These are phyloP conservation scores for Trebouxia gelatinosa DNA, from an alignment of 163 green algal genomes.

Conservation along the genomic window DNA sequence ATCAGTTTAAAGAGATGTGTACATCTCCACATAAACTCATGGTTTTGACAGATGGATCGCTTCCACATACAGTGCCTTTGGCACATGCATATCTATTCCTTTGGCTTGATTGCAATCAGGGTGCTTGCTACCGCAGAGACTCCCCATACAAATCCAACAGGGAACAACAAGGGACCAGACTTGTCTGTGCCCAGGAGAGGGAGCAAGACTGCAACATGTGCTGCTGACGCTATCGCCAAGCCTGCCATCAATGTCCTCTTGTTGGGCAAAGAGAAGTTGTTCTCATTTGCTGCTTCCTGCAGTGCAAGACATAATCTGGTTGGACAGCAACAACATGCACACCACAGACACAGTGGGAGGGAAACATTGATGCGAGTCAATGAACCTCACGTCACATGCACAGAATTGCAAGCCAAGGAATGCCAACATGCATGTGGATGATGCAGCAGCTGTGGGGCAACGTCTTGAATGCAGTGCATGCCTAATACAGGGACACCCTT, in stretches of 20 bases:
- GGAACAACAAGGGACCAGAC: slow-evolving; percentile 11
- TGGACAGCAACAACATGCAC: neutral
- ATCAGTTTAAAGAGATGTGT: too few relatives aligned
- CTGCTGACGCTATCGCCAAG: slow-evolving; percentile 1
- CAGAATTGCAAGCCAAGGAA: neutral
- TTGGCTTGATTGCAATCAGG: slow-evolving; percentile 37
- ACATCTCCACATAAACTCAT: too few relatives aligned
- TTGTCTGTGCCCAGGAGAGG: slow-evolving; percentile 25
- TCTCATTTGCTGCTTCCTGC: slow-evolving; percentile 33
- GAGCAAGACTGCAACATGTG: slow-evolving; percentile 16
- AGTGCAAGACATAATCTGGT: neutral
- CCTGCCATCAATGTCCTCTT: slow-evolving; percentile 34
- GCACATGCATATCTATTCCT: too few relatives aligned
- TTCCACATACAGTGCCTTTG: too few relatives aligned
- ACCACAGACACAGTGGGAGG: too few relatives aligned
- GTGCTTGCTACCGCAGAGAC: slow-evolving; percentile 25
- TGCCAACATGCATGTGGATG: neutral
- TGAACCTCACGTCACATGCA: neutral
- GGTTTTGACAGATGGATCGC: too few relatives aligned
- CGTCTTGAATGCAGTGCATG: too few relatives aligned
- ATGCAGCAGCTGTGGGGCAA: too few relatives aligned
- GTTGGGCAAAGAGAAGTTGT: slow-evolving; percentile 35
- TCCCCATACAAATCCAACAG: slow-evolving; percentile 21
- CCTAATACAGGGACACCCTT: too few relatives aligned
- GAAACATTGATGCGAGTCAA: too few relatives aligned